Base-by-base conservation (phyloP, 2,329 filamentous ascomycete genomes). In the Aspergillus quadricinctus region DNA sequence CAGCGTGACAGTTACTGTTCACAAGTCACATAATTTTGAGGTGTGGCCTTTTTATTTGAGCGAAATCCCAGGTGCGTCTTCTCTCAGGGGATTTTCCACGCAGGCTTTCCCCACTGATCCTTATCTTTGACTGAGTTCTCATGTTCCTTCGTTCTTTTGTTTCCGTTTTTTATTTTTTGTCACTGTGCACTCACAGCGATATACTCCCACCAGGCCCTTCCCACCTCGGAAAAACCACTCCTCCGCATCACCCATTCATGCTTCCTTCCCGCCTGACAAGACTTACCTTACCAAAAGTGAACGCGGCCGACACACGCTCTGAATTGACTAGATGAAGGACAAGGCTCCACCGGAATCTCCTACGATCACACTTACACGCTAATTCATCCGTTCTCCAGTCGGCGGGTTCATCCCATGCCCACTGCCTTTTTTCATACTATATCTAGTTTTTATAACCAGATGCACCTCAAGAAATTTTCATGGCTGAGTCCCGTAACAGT, bases 401-500 rank as follows among this genome's bases (percentile, higher is more conserved):
- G 57, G 55, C 43, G 53, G 46, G 48, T 54, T 52, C 29, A 51
- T 55, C 53, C 53, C 58, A 45, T 53, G 54, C 60, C 53, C 56
- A 52, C 52, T 48, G 50, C 54, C 56, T 52, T 40, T 50, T 52
- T 54, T 49, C 31, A 48, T 51, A 35, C 8, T 48, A 41, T 28
- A 49, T 55, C 57, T 52, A 55, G 21, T 37, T 29, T 53, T 35
- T 58, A 59, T 52, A 54, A 59, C 66, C 72, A 69, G 70, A 79
- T 80, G 77, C 71, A 64, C 75, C 65, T 69, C 68, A 67, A 67
- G 62, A 61, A 64, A 66, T 67, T 69, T 74, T 75, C 72, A 80
- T 80, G 78, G 77, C 77, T 74, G 75, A 75, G 70, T 77, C 76
- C 69, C 74, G 71, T 72, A 73, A 72, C 72, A 78, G 75, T 73